phyloP scores from a whole-genome alignment of 495 filamentous ascomycete genomes.

The Sporormia fimetaria region DNA sequence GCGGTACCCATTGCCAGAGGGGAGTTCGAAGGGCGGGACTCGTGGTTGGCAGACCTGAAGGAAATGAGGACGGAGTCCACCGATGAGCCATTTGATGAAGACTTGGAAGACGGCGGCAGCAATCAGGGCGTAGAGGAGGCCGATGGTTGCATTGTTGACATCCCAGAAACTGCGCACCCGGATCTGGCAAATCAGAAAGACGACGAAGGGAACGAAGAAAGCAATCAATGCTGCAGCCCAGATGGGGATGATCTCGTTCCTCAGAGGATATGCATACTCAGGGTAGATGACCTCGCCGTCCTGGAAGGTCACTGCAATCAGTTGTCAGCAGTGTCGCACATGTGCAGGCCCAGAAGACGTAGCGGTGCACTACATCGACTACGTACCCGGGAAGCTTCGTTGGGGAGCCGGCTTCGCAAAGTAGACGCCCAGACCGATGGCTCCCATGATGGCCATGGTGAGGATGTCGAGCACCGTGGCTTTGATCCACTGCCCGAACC shows the following conservation, averaged over 20 bases:
- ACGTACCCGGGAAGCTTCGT: slow-evolving; percentile 40
- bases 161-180: slow-evolving; percentile 57
- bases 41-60: slow-evolving; percentile 41
- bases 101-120: slow-evolving; percentile 47
- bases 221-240: slow-evolving; percentile 46
- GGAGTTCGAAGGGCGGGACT: slow-evolving; percentile 18
- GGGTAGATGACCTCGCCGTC: slow-evolving; percentile 51
- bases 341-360: background rate
- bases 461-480: slow-evolving; percentile 47
- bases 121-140: slow-evolving; percentile 50
- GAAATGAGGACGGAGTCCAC: slow-evolving; percentile 44
- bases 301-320: slow-evolving; percentile 37
- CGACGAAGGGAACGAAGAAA: slow-evolving; percentile 42
- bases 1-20: slow-evolving; percentile 36
- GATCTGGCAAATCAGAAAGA: slow-evolving; percentile 40
- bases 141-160: slow-evolving; percentile 50
- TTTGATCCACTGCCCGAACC: slow-evolving; percentile 47
- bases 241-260: slow-evolving; percentile 53
- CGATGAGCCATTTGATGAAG: slow-evolving; percentile 42
- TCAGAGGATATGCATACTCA: slow-evolving; percentile 48
- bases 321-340: slow-evolving; percentile 3
- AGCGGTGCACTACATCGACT: background rate
- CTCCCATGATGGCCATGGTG: slow-evolving; percentile 46
- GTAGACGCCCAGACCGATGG: slow-evolving; percentile 49
- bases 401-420: slow-evolving; percentile 43